Evolutionary conservation across 768 basidiomycete genomes (phyloP), one percentile per base, ranked within the genome.

Genomic region (Suillus placidus): DNA sequence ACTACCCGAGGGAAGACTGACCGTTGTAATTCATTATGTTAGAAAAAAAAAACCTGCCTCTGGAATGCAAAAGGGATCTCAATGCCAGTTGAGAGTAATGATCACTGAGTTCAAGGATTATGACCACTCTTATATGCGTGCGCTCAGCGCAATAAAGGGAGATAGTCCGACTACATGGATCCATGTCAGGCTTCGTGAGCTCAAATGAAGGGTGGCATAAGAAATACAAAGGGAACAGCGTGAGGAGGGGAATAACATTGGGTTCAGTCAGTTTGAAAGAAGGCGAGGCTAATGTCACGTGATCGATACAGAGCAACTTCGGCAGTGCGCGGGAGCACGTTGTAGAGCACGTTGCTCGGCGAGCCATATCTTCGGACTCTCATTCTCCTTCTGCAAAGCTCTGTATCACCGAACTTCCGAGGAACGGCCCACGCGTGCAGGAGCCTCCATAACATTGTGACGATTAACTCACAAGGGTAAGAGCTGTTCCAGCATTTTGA

Each of bases 221-320:
- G 69, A 70, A 65, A 71, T 63, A 64, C 69, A 71, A 65, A 71
- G 68, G 67, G 56, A 54, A 45, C 57, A 40, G 49, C 26, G 60
- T 60, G 16, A 23, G 14, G 38, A 56, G 65, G 45, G 16, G 14
- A 47, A 52, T 34, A 45, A 34, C 63, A 35, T 64, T 34, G 56
- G 40, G 30, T 40, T 40, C 30, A 16, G 23, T 37, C 26, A 47
- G 54, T 6, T 30, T 43, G 52, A 40, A 43, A 63, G 62, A 63
- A 62, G 47, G 34, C 20, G 23, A 60, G 37, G 58, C 26, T 7
- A 20, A 12, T 20, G 13, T 47, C 71, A 73, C 71, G 71, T 73
- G 72, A 67, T 54, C 14, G 54, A 63, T 47, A 77, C 68, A 76
- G 42, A 73, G 68, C 68, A 76, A 71, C 65, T 37, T 56, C 68